These are phyloP conservation scores for thale cress (Arabidopsis thaliana) DNA, from an alignment of 345 rosid species.

Conservation along the genomic window TAIR10.1 NC_003076.8:23039501-23040000, in stretches of 20 bases:
- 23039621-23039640: neutral
- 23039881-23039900: constrained; percentile 49
- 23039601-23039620: neutral
- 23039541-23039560: constrained; percentile 63
- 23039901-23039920: constrained; percentile 53
- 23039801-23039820: constrained; percentile 31
- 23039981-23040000: constrained; percentile 13
- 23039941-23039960: constrained; percentile 43
- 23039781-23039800: constrained; percentile 82
- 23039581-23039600: constrained; percentile 6
- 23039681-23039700: neutral
- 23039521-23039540: constrained; percentile 54
- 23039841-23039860: constrained; percentile 39
- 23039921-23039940: constrained; percentile 59
- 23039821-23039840: constrained; percentile 24
- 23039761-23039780: constrained; percentile 88
- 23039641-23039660: constrained; percentile 1
- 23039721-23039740: constrained; percentile 65
- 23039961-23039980: neutral
- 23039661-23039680: neutral
- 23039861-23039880: constrained; percentile 25
- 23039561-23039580: constrained; percentile 83
- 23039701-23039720: constrained; percentile 92
- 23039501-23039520: constrained; percentile 56
- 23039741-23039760: constrained; percentile 88